Conservation (phyloP, 768 basidiomycete genomes). For the Nidularia pulvinata region DNA sequence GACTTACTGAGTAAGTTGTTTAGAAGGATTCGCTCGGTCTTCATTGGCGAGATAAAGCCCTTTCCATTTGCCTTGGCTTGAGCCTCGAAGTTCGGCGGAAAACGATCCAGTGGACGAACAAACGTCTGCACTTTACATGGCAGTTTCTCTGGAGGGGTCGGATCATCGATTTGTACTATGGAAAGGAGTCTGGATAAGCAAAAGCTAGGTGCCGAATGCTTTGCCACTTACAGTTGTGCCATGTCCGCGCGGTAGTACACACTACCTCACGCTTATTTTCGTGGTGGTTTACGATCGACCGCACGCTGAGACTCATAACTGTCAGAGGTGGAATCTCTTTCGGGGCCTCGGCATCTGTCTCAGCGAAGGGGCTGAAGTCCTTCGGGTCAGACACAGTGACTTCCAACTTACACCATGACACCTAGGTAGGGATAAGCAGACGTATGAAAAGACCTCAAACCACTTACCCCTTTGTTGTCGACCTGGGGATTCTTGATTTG, state of each 20-base stretch:
- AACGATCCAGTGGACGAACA: slow-evolving; percentile 85
- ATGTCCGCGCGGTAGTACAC: slow-evolving; percentile 80
- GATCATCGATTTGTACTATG: slow-evolving; percentile 86
- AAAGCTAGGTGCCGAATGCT: background rate
- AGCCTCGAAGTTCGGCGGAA: slow-evolving; percentile 83
- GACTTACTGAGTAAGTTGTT: slow-evolving; percentile 73
- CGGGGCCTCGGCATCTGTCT: slow-evolving; percentile 67
- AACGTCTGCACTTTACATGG: slow-evolving; percentile 86
- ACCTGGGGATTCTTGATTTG: slow-evolving; percentile 76
- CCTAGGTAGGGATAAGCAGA: slow-evolving; percentile 38
- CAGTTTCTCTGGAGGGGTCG: slow-evolving; percentile 86
- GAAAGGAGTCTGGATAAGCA: background rate
- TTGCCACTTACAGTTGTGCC: slow-evolving; percentile 57
- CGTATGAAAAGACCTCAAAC: background rate
- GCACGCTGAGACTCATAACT: slow-evolving; percentile 83
- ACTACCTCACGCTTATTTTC: slow-evolving; percentile 96
- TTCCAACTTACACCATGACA: slow-evolving; percentile 98
- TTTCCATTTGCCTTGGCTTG: slow-evolving; percentile 63
- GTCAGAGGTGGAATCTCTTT: slow-evolving; percentile 89
- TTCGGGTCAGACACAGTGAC: slow-evolving; percentile 83
- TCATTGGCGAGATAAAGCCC: slow-evolving; percentile 70
- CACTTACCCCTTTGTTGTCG: slow-evolving; percentile 77
- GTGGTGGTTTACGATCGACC: slow-evolving; percentile 92
- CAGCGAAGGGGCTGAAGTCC: slow-evolving; percentile 81
- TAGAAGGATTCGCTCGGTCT: slow-evolving; percentile 85